phyloP scores from a whole-genome alignment of 2,329 filamentous ascomycete species.

The Xylaria sp. region DNA sequence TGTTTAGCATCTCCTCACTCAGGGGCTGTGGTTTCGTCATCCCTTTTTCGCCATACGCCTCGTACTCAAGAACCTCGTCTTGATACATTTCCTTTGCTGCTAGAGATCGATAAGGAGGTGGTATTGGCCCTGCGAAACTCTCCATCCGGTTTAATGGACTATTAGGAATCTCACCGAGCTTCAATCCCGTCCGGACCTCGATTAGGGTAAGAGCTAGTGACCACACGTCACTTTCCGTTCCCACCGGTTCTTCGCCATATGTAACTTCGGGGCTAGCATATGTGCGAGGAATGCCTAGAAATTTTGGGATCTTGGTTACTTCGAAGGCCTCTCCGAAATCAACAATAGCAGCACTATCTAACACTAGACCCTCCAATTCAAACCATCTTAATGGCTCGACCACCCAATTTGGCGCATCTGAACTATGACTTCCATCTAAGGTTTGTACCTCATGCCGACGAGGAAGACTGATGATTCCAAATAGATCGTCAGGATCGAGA shows the following conservation, averaged over 20 bases:
- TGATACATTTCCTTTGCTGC: conserved; percentile 4
- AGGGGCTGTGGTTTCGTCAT: neutral
- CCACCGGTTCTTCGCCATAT: neutral
- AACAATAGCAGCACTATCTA: neutral
- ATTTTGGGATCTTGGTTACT: neutral
- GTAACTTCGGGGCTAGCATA: conserved; percentile 12
- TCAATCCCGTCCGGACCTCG: neutral
- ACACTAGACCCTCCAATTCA: neutral
- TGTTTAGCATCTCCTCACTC: conserved; percentile 2
- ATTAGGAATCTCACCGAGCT: neutral
- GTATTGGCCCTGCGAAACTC: conserved; percentile 7
- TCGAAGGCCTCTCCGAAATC: conserved; percentile 14
- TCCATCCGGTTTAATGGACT: conserved; percentile 7
- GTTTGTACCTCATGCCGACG: neutral
- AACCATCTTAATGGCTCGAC: conserved; percentile 8
- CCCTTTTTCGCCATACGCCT: neutral
- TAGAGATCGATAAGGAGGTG: conserved; percentile 11
- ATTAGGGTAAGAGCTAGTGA: conserved; percentile 12
- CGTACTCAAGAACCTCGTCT: neutral
- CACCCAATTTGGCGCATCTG: conserved; percentile 6
- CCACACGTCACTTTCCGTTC: conserved; percentile 10
- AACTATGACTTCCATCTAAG: neutral
- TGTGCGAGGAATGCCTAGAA: neutral
- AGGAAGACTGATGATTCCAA: neutral
- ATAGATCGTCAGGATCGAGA: conserved; percentile 12